Base-by-base conservation (phyloP, 495 filamentous ascomycete species). In the Rhypophila decipiens region DNA sequence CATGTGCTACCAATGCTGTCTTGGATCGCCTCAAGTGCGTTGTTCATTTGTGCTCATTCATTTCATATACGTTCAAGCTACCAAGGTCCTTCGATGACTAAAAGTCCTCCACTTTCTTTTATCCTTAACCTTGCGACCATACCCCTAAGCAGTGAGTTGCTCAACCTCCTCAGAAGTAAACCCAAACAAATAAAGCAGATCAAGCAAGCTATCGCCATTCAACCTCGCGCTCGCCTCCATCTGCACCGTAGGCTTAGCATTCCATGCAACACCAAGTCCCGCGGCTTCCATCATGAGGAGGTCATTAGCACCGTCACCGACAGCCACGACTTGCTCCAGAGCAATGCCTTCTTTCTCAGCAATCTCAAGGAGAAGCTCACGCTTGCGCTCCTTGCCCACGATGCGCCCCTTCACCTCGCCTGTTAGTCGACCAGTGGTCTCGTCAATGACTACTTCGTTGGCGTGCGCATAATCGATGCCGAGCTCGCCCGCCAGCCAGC, bases 261-360 rank as follows among this genome's bases (percentile, higher is more conserved):
- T 87, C 78, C 89, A 95, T 12, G 93, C 93, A 33, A 97, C 82
- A 4, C 93, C 93, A 46, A 96, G 66, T 4, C 91, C 93, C 15
- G 93, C 91, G 40, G 80, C 80, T 22, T 78, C 74, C 68, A 98
- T 87, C 93, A 98, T 98, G 35, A 85, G 74, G 31, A 98, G 71
- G 58, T 98, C 93, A 57, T 98, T 98, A 33, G 93, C 90, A 20
- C 93, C 93, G 58, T 98, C 93, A 11, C 93, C 93, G 1, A 96
- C 84, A 9, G 88, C 86, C 22, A 96, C 68, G 11, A 86, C 84
- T 65, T 94, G 85, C n/a, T 82, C 72, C 13, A 90, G 64, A 1
- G 78, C 59, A 37, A 95, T 82, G 20, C 71, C 73, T 56, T 94
- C 82, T 43, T 86, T 77, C 12, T 70, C 72, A 0, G 93, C 88